Conservation (phyloP, 352 stramenopile genomes). For the Phytopythium mirpurense region DNA sequence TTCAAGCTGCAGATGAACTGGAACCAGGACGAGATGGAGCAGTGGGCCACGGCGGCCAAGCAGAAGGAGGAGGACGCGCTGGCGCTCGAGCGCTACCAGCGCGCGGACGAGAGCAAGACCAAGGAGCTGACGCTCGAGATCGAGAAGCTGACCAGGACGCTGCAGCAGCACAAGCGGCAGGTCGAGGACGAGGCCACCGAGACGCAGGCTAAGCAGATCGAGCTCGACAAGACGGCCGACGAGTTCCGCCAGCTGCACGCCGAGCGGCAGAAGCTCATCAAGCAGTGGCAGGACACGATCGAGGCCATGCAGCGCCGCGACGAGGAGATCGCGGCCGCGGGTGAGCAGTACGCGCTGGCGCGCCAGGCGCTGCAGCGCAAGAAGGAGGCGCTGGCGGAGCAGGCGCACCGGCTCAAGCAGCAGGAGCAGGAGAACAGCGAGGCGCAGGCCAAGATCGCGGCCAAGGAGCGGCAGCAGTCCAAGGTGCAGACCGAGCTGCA, state of each 20-base stretch:
- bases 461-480: slow-evolving; percentile 62
- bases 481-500: slow-evolving; percentile 70
- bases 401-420: slow-evolving; percentile 74
- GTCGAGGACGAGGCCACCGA: slow-evolving; percentile 87
- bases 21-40: slow-evolving; percentile 98
- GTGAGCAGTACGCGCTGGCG: slow-evolving; percentile 82
- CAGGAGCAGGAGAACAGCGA: slow-evolving; percentile 87
- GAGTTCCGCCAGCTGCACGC: slow-evolving; percentile 92
- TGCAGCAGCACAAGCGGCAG: slow-evolving; percentile 72
- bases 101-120: slow-evolving; percentile 93
- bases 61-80: slow-evolving; percentile 96
- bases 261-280: slow-evolving; percentile 92
- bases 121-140: slow-evolving; percentile 93
- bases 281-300: slow-evolving; percentile 94
- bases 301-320: slow-evolving; percentile 91
- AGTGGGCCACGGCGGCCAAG: slow-evolving; percentile 93
- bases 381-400: slow-evolving; percentile 67
- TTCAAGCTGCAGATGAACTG: slow-evolving; percentile 97
- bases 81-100: slow-evolving; percentile 90
- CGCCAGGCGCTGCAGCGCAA: slow-evolving; percentile 47
- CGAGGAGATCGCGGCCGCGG: slow-evolving; percentile 89
- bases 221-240: slow-evolving; percentile 93
- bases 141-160: slow-evolving; percentile 89
- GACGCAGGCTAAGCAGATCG: slow-evolving; percentile 94
- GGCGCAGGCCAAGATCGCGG: slow-evolving; percentile 60